Base-by-base conservation (phyloP, 306 rosid genomes). In the Heteromeles arbutifolia region DNA sequence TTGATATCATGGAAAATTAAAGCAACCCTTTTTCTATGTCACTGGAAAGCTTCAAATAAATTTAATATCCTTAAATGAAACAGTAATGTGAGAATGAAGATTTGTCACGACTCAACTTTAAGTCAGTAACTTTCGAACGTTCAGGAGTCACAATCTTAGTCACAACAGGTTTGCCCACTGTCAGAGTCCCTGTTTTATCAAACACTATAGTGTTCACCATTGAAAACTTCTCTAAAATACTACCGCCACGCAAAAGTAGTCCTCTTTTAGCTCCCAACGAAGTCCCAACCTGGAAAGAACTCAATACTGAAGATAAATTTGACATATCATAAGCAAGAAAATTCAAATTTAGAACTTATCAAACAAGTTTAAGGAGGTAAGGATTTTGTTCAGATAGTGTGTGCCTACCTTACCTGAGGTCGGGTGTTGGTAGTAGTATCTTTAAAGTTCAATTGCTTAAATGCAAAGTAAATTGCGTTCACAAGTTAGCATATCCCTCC, bases 101-200 rank as follows among this genome's bases (percentile, higher is more conserved):
- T 4, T 18, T 70, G 44, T 21, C 28, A 21, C 18, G 41, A 79
- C 83, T 77, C 62, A 84, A 92, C 97, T 88, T 80, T 82, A 88
- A 74, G 52, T 78, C 83, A 75, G 78, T 77, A 84, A 67, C 73
- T 66, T 80, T 79, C 39, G 62, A 84, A 83, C 71, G 67, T 74
- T 83, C 77, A 11, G 91, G 73, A 32, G 86, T 75, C 67, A 91
- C 82, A 77, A 94, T 88, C 85, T 88, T 92, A 68, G 90, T 91
- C 71, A 94, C 96, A 73, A 91, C 90, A 65, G 98, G 98, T 81
- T 84, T 90, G 68, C 98, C 98, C 84, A 94, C 79, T 3, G 98
- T 94, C 79, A 94, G 86, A 82, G 98, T 94, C 82, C 98, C 98
- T 34, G 98, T 94, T 87, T 94, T 94, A 86, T 94, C 98, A 80